A percentile compares a stretch with the other conserved stretches of the same genome.
phyloP scores from a whole-genome alignment of 2,329 filamentous ascomycete species.

The Hymenoscyphus albidus region DNA sequence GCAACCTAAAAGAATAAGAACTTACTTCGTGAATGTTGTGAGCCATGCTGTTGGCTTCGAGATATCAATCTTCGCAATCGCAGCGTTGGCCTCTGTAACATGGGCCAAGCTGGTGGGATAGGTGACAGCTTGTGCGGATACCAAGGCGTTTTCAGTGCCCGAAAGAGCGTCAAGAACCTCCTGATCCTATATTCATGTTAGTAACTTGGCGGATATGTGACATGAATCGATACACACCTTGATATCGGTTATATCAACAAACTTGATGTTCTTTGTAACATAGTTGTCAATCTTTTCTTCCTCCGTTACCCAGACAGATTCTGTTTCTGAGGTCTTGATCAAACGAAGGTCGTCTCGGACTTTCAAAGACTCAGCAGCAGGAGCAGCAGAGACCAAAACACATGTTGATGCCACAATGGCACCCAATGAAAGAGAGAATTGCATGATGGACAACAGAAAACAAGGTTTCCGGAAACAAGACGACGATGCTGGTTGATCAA shows the following conservation, averaged over 20 bases:
- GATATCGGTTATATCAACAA: slow-evolving; percentile 21
- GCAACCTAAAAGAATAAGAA: not conserved
- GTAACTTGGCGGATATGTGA: not conserved
- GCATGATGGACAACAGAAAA: not conserved
- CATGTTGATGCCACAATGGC: not conserved
- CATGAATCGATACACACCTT: slow-evolving; percentile 1
- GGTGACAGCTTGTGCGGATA: slow-evolving; percentile 8
- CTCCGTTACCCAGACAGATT: slow-evolving; percentile 17
- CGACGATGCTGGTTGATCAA: not conserved
- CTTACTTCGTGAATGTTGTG: slow-evolving; percentile 13
- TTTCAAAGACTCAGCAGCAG: not conserved
- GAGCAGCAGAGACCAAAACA: not conserved
- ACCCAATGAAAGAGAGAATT: not conserved
- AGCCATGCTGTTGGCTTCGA: slow-evolving; percentile 9
- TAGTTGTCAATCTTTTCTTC: slow-evolving; percentile 18
- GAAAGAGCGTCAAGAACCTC: slow-evolving; percentile 1
- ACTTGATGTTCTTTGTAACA: slow-evolving; percentile 17
- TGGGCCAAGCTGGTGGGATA: slow-evolving; percentile 15
- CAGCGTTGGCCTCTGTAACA: slow-evolving; percentile 10
- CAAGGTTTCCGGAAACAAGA: not conserved
- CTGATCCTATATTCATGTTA: not conserved
- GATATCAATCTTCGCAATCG: slow-evolving; percentile 14
- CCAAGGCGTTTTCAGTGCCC: not conserved
- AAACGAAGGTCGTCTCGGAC: slow-evolving; percentile 9
- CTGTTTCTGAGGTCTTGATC: slow-evolving; percentile 17